These are phyloP conservation scores for Aureoboletus auriporus DNA, from an alignment of 768 basidiomycete genomes.

Conservation along the genomic window DNA sequence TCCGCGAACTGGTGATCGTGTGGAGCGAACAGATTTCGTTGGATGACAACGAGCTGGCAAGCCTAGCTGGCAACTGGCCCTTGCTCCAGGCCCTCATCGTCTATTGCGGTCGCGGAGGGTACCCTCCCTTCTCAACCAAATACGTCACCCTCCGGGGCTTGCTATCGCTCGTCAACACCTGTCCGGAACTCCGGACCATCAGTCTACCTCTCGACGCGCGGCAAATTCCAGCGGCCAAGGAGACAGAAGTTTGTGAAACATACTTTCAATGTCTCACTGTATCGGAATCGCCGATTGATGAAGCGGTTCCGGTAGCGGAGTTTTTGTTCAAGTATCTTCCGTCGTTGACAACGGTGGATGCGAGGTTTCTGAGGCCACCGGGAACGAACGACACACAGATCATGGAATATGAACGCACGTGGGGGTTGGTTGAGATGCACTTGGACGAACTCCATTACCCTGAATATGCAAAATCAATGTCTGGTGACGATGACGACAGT, in stretches of 20 bases:
- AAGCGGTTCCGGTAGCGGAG: slow-evolving; percentile 7
- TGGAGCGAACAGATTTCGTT: slow-evolving; percentile 13
- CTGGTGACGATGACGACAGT: too few species aligned
- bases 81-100: slow-evolving; percentile 1
- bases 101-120: slow-evolving; percentile 4
- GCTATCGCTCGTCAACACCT: slow-evolving; percentile 1
- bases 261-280: neutral
- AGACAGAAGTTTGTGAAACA: neutral
- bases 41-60: slow-evolving; percentile 3
- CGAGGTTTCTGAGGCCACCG: neutral
- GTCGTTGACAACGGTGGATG: neutral
- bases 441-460: neutral
- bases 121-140: slow-evolving; percentile 5
- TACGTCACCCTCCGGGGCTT: slow-evolving; percentile 7
- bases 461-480: too few species aligned
- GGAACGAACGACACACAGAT: neutral
- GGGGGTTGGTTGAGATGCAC: neutral
- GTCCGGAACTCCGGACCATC: neutral
- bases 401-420: neutral
- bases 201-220: slow-evolving; percentile 10
- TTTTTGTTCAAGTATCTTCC: slow-evolving; percentile 8
- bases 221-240: slow-evolving; percentile 4
- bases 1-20: slow-evolving; percentile 3
- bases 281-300: slow-evolving; percentile 11
- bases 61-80: slow-evolving; percentile 9